These are phyloP conservation scores for Coleophoma eucalyptorum DNA, from an alignment of 2,329 filamentous ascomycete genomes.

Conservation along the genomic window DNA sequence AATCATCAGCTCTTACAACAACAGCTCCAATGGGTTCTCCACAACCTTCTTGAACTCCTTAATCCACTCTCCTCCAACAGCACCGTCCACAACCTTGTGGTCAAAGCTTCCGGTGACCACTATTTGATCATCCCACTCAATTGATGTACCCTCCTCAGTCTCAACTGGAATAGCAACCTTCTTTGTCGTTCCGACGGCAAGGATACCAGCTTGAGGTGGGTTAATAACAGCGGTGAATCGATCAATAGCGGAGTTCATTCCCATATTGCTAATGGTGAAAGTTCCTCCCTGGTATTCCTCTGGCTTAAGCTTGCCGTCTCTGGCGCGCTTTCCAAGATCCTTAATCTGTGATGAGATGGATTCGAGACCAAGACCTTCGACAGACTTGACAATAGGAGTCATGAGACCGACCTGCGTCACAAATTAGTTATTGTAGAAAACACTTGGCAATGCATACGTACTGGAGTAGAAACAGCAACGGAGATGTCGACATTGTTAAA, in stretches of 20 bases:
- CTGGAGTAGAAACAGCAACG: conserved; percentile 65
- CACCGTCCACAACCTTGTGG: conserved; percentile 97
- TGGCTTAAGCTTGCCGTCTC: conserved; percentile 97
- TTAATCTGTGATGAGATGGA: conserved; percentile 88
- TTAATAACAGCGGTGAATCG: conserved; percentile 99
- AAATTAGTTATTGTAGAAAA: not conserved
- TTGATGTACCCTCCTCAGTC: conserved; percentile 71
- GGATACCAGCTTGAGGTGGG: conserved; percentile 92
- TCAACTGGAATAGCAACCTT: conserved; percentile 90
- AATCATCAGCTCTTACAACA: conserved; percentile 56
- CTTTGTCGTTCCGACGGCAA: conserved; percentile 90
- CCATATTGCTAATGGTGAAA: conserved; percentile 99
- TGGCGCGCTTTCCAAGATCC: conserved; percentile 92
- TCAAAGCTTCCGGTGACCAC: conserved; percentile 93
- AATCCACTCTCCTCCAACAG: conserved; percentile 95
- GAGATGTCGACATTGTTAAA: conserved; percentile 92
- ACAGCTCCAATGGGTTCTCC: conserved; percentile 93
- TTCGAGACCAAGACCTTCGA: conserved; percentile 81
- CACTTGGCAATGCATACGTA: not conserved
- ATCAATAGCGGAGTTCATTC: conserved; percentile 96
- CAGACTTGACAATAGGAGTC: conserved; percentile 92
- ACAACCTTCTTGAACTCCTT: conserved; percentile 95
- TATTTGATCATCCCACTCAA: conserved; percentile 98
- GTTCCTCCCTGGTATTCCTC: conserved; percentile 99
- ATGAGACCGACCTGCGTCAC: conserved; percentile 66